Percentiles rank a stretch among this genome's conserved stretches.
Evolutionary conservation across 805 yeast genomes (phyloP).

Genomic region (Candida quercuum): DNA sequence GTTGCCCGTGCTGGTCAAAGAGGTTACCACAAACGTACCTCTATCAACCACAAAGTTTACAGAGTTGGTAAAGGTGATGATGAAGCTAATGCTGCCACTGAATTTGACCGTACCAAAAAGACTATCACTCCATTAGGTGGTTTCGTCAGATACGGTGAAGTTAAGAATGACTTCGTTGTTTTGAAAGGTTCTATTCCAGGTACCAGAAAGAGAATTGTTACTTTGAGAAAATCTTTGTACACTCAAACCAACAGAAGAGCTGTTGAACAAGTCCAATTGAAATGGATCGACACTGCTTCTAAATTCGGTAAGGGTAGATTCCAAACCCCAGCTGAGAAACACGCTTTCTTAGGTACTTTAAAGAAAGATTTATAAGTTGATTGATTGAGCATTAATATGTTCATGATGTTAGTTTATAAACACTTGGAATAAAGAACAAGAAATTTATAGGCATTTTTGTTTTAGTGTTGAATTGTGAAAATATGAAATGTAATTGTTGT

Average conservation of each 20-base stretch:
- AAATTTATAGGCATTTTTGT: background rate
- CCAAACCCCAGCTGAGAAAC: conserved; percentile 99
- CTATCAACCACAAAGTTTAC: conserved; percentile 99
- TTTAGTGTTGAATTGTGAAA: background rate
- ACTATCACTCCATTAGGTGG: conserved; percentile 99
- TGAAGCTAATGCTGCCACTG: conserved; percentile 92
- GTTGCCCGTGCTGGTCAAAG: conserved; percentile 99
- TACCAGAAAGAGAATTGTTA: conserved; percentile 98
- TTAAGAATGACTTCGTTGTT: conserved; percentile 96
- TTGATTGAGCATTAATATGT: no score
- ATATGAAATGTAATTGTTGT: background rate
- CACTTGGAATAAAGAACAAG: background rate
- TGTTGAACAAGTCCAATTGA: conserved; percentile 90
- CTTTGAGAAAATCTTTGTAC: conserved; percentile 97
- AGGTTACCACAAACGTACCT: conserved; percentile 99
- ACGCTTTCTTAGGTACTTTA: conserved; percentile 98
- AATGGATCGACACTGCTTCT: conserved; percentile 99
- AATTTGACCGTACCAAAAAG: conserved; percentile 99
- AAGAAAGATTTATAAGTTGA: conserved; percentile 82
- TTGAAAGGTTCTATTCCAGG: conserved; percentile 99
- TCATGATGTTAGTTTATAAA: no score
- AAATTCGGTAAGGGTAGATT: conserved; percentile 99
- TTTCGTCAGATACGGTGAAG: conserved; percentile 98
- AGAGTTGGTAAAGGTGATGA: conserved; percentile 97
- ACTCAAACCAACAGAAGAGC: conserved; percentile 98